These are phyloP conservation scores for Apiospora phragmitis DNA, from an alignment of 2,329 filamentous ascomycete species.

Conservation along the genomic window DNA sequence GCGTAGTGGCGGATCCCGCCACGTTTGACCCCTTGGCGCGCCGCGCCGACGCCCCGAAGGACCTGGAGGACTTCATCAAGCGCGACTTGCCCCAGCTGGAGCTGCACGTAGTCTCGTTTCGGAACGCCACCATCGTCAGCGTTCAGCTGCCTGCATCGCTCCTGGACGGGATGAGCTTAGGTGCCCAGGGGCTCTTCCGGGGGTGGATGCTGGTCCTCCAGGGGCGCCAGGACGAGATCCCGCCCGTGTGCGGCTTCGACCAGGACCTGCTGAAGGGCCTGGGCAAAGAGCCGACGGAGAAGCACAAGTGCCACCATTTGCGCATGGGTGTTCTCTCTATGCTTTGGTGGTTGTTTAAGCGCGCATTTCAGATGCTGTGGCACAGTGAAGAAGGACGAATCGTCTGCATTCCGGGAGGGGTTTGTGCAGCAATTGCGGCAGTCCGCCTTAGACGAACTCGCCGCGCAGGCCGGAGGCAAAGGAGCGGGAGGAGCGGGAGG, in stretches of 20 bases:
- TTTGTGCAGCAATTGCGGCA: conserved; percentile 29
- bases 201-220: not conserved
- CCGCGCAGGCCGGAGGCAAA: conserved; percentile 9
- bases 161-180: not conserved
- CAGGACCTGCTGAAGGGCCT: not conserved
- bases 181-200: not conserved
- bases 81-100: not conserved
- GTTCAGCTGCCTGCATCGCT: not conserved
- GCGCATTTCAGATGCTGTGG: not conserved
- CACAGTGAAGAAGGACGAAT: conserved; percentile 30
- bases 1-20: not conserved
- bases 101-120: not conserved
- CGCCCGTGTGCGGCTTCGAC: conserved; percentile 2
- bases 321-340: not conserved
- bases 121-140: not conserved
- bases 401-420: conserved; percentile 37
- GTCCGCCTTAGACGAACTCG: conserved; percentile 31
- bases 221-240: not conserved
- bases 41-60: not conserved
- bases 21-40: not conserved
- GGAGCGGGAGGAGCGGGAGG: conserved; percentile 11
- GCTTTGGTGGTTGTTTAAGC: not conserved
- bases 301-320: not conserved
- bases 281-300: not conserved
- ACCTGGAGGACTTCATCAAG: not conserved